Base-by-base conservation (phyloP, 78 protist species). In the Planoprotostelium fungivorum region DNA sequence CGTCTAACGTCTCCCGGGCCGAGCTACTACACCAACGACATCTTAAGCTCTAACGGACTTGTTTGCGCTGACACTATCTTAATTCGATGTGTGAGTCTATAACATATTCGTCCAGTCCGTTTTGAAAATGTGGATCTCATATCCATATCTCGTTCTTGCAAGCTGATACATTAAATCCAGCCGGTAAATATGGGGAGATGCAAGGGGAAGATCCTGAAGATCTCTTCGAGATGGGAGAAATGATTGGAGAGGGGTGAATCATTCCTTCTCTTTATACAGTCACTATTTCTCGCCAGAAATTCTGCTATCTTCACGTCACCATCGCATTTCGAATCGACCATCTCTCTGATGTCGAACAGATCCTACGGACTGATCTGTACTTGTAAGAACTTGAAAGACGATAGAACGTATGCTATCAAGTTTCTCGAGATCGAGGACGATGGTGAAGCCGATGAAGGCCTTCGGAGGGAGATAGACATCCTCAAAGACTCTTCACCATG, bases 311-410 rank as follows among this genome's bases (percentile, higher is more conserved):
- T 86, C 29, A 35, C n/a, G n/a, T 35, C 29, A 73, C 29, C 10
- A n/a, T 29, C 36, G 29, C 29, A 73, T 29, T 73, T 73, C 29
- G 29, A 29, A 38, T 51, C 85, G 36, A 83, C 10, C 5, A 37
- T 88, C 10, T 25, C 83, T 0, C 36, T 38, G 0, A 25, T 31
- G 63, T 29, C 35, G 23, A 34, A 28, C 63, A 90, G 93, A 38
- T 93, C 93, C 1, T 93, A 90, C 38, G 95, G 95, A 88, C 73
- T 93, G 28, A 91, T 93, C 36, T 93, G 95, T 87, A 90, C 95
- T 73, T 93, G 95, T 90, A 90, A 90, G 84, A 90, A 93, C 73
- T 86, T 92, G 84, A 35, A 38, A 37, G 88, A 35, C n/a, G 90
- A 90, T 63, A 86, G 89, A 36, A 35, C 89, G 34, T 92, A 90